phyloP scores from a whole-genome alignment of 352 stramenopile species.

The Phytopythium montanum region DNA sequence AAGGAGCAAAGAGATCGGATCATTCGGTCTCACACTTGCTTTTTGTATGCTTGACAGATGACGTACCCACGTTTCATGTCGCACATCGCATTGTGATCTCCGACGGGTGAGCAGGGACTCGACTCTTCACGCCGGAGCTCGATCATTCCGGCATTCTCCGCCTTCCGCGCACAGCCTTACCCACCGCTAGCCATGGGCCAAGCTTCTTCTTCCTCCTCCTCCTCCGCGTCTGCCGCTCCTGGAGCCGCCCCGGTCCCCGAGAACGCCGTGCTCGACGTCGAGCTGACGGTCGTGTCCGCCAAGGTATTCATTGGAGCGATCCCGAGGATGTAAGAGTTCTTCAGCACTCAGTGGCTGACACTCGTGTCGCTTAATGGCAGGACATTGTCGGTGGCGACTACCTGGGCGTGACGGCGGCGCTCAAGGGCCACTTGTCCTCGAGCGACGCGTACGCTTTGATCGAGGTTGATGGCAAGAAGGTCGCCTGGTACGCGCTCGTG shows the following conservation, averaged over 20 bases:
- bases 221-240: conserved; percentile 9
- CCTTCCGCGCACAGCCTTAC: no score
- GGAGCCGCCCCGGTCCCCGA: background rate
- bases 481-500: conserved; percentile 19
- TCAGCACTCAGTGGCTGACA: background rate
- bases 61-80: no score
- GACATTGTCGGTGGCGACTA: conserved; percentile 28
- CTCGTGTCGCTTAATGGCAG: conserved; percentile 1
- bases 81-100: no score
- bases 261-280: conserved; percentile 22
- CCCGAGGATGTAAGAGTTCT: background rate
- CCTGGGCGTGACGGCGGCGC: conserved; percentile 20
- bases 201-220: conserved; percentile 15
- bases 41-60: no score
- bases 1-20: no score
- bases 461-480: conserved; percentile 25
- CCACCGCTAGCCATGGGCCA: conserved; percentile 19
- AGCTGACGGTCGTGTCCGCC: conserved; percentile 31
- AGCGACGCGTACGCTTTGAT: conserved; percentile 37
- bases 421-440: conserved; percentile 26
- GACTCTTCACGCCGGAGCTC: no score
- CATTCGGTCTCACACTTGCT: no score
- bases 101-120: no score
- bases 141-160: no score
- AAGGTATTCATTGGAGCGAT: conserved; percentile 6